Conservation (phyloP, 768 basidiomycete species). For the Suillus tomentosus region DNA sequence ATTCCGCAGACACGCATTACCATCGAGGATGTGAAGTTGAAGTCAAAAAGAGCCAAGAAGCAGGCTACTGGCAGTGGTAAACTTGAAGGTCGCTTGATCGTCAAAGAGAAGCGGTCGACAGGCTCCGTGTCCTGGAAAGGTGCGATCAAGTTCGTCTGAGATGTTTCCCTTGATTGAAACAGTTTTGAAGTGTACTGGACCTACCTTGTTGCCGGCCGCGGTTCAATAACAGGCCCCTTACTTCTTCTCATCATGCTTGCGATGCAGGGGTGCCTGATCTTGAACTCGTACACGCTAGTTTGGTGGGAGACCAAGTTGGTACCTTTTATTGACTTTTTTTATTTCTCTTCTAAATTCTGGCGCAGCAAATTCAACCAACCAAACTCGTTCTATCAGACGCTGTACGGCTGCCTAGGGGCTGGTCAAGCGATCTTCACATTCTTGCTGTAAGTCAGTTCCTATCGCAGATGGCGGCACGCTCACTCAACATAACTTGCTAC, state of each 20-base stretch:
- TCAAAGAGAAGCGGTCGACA: slow-evolving; percentile 64
- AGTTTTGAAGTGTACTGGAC: slow-evolving; percentile 51
- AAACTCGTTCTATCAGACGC: slow-evolving; percentile 61
- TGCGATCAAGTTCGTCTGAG: slow-evolving; percentile 24
- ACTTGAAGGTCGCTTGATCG: slow-evolving; percentile 66
- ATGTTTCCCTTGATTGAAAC: neutral
- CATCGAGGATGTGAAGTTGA: slow-evolving; percentile 40
- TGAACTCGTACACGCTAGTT: slow-evolving; percentile 68
- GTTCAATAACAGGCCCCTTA: slow-evolving; percentile 49
- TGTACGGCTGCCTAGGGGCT: slow-evolving; percentile 65
- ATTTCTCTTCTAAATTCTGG: neutral
- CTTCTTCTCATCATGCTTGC: slow-evolving; percentile 49
- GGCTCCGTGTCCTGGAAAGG: slow-evolving; percentile 58
- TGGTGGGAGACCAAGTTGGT: slow-evolving; percentile 71
- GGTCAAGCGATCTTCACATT: slow-evolving; percentile 61
- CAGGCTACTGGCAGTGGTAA: slow-evolving; percentile 57
- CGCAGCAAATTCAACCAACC: slow-evolving; percentile 46
- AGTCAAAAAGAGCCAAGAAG: slow-evolving; percentile 36
- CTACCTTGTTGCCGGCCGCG: slow-evolving; percentile 60
- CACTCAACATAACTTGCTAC: neutral
- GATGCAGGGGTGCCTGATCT: slow-evolving; percentile 63
- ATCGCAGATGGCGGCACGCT: neutral
- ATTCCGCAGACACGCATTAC: slow-evolving; percentile 16
- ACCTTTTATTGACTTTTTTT: neutral
- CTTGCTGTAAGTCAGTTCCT: slow-evolving; percentile 42